Percentiles rank a stretch among this genome's conserved stretches.
phyloP scores from a whole-genome alignment of 1,284 basidiomycete species.

The Pholiota adiposa region DNA sequence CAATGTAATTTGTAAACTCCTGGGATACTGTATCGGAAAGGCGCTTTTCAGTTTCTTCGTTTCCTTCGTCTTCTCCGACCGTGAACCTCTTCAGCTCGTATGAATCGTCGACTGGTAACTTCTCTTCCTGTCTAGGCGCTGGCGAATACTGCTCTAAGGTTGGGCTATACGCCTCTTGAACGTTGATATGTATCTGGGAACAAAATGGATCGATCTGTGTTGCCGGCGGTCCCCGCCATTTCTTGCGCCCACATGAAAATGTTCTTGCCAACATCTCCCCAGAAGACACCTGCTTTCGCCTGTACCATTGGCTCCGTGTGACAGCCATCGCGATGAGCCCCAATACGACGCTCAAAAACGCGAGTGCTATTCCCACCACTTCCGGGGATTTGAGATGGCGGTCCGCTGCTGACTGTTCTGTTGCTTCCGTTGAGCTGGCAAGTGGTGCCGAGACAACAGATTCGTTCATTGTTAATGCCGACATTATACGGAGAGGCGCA shows the following conservation, averaged over 20 bases:
- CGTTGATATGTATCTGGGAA: neutral
- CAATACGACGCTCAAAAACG: slow-evolving; percentile 13
- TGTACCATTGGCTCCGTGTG: slow-evolving; percentile 8
- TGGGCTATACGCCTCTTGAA: neutral
- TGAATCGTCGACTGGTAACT: too few species aligned
- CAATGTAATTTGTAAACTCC: neutral
- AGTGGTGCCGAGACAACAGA: neutral
- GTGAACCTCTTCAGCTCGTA: neutral
- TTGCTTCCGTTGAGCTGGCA: neutral
- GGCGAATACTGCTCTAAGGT: neutral
- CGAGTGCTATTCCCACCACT: slow-evolving; percentile 13
- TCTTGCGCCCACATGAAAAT: neutral
- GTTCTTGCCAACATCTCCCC: neutral
- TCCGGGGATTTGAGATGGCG: slow-evolving; percentile 1
- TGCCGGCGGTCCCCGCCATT: neutral
- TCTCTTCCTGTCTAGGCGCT: neutral
- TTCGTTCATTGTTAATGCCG: neutral
- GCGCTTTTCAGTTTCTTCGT: neutral
- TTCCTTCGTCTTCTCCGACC: neutral
- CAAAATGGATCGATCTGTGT: neutral
- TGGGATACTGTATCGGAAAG: neutral
- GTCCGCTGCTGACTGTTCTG: neutral
- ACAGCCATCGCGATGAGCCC: slow-evolving; percentile 17
- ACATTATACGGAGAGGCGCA: neutral
- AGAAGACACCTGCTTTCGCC: neutral